A percentile compares a stretch with the other conserved stretches of the same genome.
Conservation (phyloP, 495 filamentous ascomycete genomes). For the Podospora australis region DNA sequence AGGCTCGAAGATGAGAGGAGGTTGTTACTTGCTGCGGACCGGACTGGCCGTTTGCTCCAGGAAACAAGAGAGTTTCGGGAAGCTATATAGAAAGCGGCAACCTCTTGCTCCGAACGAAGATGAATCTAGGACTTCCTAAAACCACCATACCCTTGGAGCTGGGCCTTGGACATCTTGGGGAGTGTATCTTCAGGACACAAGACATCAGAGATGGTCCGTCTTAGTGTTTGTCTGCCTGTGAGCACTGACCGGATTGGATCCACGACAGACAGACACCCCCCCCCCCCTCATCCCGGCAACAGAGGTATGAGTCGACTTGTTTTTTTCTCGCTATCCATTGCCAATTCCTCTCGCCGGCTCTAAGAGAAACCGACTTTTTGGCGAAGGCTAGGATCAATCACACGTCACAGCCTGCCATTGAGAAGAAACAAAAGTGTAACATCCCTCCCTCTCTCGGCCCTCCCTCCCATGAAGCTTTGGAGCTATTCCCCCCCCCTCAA, state of each 20-base stretch:
- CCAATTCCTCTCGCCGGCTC: constrained; percentile 2
- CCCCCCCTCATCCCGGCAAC: constrained; percentile 1
- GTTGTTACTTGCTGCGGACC: not conserved
- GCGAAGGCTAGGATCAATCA: constrained; percentile 6
- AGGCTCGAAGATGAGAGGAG: not conserved
- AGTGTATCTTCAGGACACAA: too few species aligned
- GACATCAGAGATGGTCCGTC: constrained; percentile 4
- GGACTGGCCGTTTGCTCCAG: constrained; percentile 11
- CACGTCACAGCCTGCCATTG: constrained; percentile 9
- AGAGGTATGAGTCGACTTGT: constrained; percentile 7
- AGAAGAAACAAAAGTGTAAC: constrained; percentile 6
- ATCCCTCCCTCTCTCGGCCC: not conserved
- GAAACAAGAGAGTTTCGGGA: constrained; percentile 16
- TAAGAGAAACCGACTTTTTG: not conserved
- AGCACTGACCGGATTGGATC: constrained; percentile 9
- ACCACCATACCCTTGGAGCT: not conserved
- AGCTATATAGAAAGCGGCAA: constrained; percentile 31
- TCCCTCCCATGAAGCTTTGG: too few species aligned
- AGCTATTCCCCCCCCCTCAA: not conserved
- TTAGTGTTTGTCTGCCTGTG: constrained; percentile 13
- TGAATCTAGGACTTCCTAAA: constrained; percentile 5
- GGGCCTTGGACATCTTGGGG: not conserved
- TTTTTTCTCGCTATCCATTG: constrained; percentile 5
- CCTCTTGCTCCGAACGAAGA: not conserved
- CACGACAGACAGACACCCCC: too few species aligned